Conservation (phyloP, 257 asterid genomes). For the Ilex aquifolium region DNA sequence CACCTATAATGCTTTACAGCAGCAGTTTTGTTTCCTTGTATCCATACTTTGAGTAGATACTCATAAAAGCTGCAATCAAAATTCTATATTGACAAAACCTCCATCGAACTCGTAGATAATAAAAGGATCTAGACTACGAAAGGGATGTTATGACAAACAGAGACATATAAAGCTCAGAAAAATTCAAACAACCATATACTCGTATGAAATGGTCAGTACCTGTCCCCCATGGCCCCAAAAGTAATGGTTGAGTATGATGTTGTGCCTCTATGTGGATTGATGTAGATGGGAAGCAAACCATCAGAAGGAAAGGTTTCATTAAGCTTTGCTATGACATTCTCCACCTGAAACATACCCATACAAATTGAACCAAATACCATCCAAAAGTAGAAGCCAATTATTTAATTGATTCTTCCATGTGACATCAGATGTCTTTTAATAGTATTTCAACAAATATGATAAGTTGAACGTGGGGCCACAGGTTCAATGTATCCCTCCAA, state of each 20-base stretch:
- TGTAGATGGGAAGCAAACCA: slow-evolving; percentile 96
- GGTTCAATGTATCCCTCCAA: no score
- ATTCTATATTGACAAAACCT: not conserved
- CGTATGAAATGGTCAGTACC: slow-evolving; percentile 32
- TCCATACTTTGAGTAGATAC: slow-evolving; percentile 96
- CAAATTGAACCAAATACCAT: slow-evolving; percentile 3
- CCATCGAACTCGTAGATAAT: not conserved
- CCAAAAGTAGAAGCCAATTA: not conserved
- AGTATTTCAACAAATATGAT: no score
- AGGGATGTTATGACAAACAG: not conserved
- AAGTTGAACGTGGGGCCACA: no score
- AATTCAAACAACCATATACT: not conserved
- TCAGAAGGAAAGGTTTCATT: slow-evolving; percentile 87
- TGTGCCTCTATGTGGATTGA: slow-evolving; percentile 68
- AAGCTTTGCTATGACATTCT: slow-evolving; percentile 77
- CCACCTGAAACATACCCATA: slow-evolving; percentile 54
- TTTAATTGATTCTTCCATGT: no score
- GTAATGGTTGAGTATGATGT: slow-evolving; percentile 82
- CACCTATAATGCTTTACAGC: slow-evolving; percentile 88
- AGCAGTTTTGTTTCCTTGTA: slow-evolving; percentile 89
- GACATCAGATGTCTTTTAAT: no score
- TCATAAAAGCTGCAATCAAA: slow-evolving; percentile 78
- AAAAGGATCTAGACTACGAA: not conserved
- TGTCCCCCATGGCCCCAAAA: slow-evolving; percentile 99
- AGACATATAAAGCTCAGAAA: not conserved